phyloP scores from a whole-genome alignment of 2,329 filamentous ascomycete genomes.

The Penicillium sp. region DNA sequence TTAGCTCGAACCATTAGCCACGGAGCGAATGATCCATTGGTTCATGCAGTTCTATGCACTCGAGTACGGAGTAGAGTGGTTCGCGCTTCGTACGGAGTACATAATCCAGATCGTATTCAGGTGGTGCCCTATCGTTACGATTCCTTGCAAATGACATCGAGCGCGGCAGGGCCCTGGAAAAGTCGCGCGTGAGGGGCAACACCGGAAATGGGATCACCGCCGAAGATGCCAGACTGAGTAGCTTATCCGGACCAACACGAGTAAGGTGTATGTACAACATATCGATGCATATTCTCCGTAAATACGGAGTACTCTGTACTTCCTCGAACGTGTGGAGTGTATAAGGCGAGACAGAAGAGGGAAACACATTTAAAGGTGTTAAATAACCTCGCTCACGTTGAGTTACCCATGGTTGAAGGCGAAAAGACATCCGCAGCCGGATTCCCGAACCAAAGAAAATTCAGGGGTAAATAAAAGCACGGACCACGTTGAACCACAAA shows the following conservation, averaged over 20 bases:
- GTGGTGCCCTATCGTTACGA: neutral
- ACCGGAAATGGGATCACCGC: conserved; percentile 6
- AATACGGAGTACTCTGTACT: neutral
- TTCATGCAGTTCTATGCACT: neutral
- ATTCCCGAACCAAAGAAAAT: neutral
- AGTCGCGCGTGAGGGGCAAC: conserved; percentile 3
- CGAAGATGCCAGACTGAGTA: conserved; percentile 4
- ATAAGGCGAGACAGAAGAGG: neutral
- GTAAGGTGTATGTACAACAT: neutral
- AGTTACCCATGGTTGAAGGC: neutral
- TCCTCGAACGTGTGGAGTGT: neutral
- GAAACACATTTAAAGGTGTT: neutral
- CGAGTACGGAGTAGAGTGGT: neutral
- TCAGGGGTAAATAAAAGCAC: neutral
- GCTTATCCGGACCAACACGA: neutral
- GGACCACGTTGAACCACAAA: neutral
- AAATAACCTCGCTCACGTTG: neutral
- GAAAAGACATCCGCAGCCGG: neutral
- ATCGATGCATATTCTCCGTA: neutral
- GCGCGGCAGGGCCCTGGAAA: neutral
- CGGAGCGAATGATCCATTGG: neutral
- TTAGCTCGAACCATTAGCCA: neutral
- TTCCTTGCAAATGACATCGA: conserved; percentile 3
- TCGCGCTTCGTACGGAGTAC: neutral
- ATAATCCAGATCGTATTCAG: neutral